These are phyloP conservation scores for Gossypium sturtianum DNA, from an alignment of 345 rosid genomes.

Conservation along the genomic window DNA sequence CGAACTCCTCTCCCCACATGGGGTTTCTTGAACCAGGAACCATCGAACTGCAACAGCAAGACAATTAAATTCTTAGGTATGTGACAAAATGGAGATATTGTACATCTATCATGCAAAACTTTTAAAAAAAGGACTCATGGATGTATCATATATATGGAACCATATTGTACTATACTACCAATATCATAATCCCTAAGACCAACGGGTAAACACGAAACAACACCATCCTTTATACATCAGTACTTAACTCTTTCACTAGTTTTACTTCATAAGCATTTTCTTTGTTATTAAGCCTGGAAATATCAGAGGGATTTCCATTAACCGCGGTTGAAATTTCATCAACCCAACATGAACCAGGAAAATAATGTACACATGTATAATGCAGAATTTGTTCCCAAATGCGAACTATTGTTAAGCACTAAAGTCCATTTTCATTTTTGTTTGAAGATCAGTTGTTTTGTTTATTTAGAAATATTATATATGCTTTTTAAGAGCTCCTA, in stretches of 20 bases:
- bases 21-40: constrained; percentile 98
- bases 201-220: not conserved
- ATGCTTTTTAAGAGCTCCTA: not conserved
- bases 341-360: not conserved
- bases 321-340: not conserved
- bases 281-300: not conserved
- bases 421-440: not conserved
- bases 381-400: not conserved
- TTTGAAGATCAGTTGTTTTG: not conserved
- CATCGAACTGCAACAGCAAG: constrained; percentile 70
- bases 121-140: not conserved
- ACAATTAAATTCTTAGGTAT: constrained; percentile 9
- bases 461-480: not conserved
- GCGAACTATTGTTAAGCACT: not conserved
- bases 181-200: not conserved
- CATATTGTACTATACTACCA: not conserved
- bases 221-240: not conserved
- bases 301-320: not conserved
- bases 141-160: not conserved
- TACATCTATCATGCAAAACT: not conserved
- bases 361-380: not conserved
- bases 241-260: not conserved
- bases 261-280: not conserved
- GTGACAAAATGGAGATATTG: not conserved
- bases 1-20: constrained; percentile 99